These are phyloP conservation scores for Ogataea salicorniae DNA, from an alignment of 805 yeast genomes.

Conservation along the genomic window DNA sequence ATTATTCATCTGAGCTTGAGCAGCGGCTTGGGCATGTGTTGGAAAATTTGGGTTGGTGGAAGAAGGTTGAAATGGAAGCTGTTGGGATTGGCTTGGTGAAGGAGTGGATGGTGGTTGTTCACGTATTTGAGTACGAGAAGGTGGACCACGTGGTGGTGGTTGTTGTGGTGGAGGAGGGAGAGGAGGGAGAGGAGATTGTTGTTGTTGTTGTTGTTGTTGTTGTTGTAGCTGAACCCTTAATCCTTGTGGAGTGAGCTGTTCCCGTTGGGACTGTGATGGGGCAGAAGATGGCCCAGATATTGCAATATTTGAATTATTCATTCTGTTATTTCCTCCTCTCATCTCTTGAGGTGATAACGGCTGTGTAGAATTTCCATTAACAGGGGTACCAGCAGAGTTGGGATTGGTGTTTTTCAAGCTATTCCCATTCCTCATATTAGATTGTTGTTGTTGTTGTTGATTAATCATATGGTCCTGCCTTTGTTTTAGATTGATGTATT, in stretches of 20 bases:
- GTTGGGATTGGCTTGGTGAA: constrained; percentile 17
- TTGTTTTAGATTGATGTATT: constrained; percentile 53
- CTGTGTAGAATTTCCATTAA: background rate
- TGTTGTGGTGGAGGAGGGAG: constrained; percentile 8
- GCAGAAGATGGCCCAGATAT: background rate
- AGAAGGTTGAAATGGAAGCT: constrained; percentile 4
- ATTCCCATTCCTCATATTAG: constrained; percentile 9
- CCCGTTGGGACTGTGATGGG: constrained; percentile 9
- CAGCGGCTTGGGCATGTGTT: constrained; percentile 22
- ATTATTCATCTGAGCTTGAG: constrained; percentile 26
- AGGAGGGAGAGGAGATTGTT: constrained; percentile 8
- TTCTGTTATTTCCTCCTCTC: no score
- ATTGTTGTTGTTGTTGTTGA: background rate
- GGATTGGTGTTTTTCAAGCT: no score
- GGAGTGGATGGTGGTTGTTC: background rate
- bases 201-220: constrained; percentile 10
- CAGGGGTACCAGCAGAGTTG: no score
- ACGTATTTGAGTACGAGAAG: constrained; percentile 4
- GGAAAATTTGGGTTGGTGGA: constrained; percentile 3
- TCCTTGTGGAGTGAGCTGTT: constrained; percentile 4
- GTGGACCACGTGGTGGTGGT: constrained; percentile 16
- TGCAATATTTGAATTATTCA: constrained; percentile 1
- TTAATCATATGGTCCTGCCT: constrained; percentile 46
- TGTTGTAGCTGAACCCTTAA: constrained; percentile 1
- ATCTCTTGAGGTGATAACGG: background rate